Base-by-base conservation (phyloP, 2,329 filamentous ascomycete species). In the Sclerotinia nivalis region DNA sequence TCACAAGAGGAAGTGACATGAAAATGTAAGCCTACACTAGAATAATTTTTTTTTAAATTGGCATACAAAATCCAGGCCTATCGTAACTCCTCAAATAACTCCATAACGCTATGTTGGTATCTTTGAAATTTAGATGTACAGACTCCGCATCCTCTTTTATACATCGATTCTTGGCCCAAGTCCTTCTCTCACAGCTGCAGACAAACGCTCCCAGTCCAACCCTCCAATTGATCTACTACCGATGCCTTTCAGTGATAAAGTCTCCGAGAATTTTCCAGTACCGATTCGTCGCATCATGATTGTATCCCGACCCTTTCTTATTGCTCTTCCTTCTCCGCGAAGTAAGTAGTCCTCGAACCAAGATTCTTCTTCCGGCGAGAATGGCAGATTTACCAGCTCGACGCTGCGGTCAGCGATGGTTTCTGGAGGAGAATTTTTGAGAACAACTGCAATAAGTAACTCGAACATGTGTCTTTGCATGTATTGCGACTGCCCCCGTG, bases 301-400 rank as follows among this genome's bases (percentile, higher is more conserved):
- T 0, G 91, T 92, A 75, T 95, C 92, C 77, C 87, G 89, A 4
- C 91, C 88, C 34, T 86, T 87, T 72, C 86, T 87, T 10, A 91
- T 80, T 55, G 83, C 85, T 75, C 87, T 88, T 2, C 91, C 91
- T 58, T 88, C 87, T 15, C 91, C 90, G 6, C 83, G 82, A 0
- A 87, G 83, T 50, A 96, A 81, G 70, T 86, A 90, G 37, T 90
- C 86, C 73, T 90, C 88, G 72, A 96, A 88, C 90, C 91, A 95
- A 6, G 77, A 78, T 77, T 94, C 91, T 77, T 97, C 93, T 25
- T 86, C 82, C 1, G 83, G 78, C 70, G 88, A 88, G n/a, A 96
- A 86, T 0, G 92, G 91, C 72, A 95, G 80, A 71, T 90, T 89
- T 12, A 93, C 85, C 0, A 96, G 83, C 78, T 95, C 91, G 59